A percentile compares a stretch with the other conserved stretches of the same genome.
phyloP scores from a whole-genome alignment of 2,329 filamentous ascomycete species.

The Alternaria ethzedia region DNA sequence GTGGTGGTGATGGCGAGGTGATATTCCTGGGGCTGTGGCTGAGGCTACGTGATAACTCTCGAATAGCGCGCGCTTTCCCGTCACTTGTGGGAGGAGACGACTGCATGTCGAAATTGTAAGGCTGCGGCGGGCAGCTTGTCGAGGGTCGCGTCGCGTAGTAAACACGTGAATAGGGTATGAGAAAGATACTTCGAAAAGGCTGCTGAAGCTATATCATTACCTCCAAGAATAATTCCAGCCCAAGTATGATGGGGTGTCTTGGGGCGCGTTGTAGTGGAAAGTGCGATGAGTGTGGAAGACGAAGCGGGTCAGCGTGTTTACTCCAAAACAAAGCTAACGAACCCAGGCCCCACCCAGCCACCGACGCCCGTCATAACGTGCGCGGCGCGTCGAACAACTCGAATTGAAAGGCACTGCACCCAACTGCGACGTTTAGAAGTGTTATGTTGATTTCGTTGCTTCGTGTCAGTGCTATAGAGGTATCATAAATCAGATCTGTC shows the following conservation, averaged over 20 bases:
- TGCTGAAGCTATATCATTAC: conserved; percentile 19
- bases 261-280: conserved; percentile 30
- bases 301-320: conserved; percentile 28
- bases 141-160: conserved; percentile 38
- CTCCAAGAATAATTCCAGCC: conserved; percentile 27
- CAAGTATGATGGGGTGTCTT: conserved; percentile 21
- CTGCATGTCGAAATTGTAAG: conserved; percentile 38
- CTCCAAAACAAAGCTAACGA: conserved; percentile 25
- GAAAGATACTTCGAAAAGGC: conserved; percentile 38
- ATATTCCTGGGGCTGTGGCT: conserved; percentile 43
- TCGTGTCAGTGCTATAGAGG: conserved; percentile 1
- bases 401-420: not conserved
- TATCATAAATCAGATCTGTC: conserved; percentile 9
- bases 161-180: conserved; percentile 34
- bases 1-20: conserved; percentile 36
- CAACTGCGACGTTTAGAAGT: not conserved
- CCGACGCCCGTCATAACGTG: not conserved
- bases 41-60: conserved; percentile 46
- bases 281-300: conserved; percentile 37
- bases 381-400: not conserved
- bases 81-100: conserved; percentile 46
- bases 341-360: conserved; percentile 14
- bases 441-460: not conserved
- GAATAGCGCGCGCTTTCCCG: conserved; percentile 47
- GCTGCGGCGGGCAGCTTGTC: conserved; percentile 26